These are phyloP conservation scores for Pilatotrama ljubarskyi DNA, from an alignment of 768 basidiomycete species.

Conservation along the genomic window DNA sequence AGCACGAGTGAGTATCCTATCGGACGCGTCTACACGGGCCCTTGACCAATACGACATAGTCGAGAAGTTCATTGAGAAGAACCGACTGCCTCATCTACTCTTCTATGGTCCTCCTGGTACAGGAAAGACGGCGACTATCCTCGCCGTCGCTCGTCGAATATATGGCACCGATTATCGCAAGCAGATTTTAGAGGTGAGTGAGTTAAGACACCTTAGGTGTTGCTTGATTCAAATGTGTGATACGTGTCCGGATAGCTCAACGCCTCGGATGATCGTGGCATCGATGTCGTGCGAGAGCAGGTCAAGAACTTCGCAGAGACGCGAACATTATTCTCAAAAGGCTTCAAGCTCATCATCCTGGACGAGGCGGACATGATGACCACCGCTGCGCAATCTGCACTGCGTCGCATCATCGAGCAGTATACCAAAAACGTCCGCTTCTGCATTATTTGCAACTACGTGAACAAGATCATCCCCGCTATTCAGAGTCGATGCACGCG, in stretches of 20 bases:
- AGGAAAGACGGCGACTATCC: slow-evolving; percentile 96
- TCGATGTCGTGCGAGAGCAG: slow-evolving; percentile 97
- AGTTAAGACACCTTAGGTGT: neutral
- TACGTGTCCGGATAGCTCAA: slow-evolving; percentile 68
- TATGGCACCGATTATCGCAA: slow-evolving; percentile 86
- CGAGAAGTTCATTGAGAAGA: slow-evolving; percentile 95
- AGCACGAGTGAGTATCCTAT: slow-evolving; percentile 70
- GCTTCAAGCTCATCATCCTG: slow-evolving; percentile 96
- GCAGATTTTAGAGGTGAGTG: slow-evolving; percentile 86
- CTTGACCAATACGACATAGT: slow-evolving; percentile 48
- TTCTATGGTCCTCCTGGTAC: slow-evolving; percentile 99
- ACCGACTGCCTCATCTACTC: slow-evolving; percentile 88
- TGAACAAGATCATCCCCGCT: slow-evolving; percentile 98
- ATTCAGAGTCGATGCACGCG: slow-evolving; percentile 98
- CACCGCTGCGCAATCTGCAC: slow-evolving; percentile 91
- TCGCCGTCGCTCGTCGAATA: slow-evolving; percentile 93
- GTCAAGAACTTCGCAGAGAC: slow-evolving; percentile 99
- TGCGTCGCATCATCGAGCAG: slow-evolving; percentile 96
- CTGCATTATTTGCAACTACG: slow-evolving; percentile 99
- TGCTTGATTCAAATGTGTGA: neutral
- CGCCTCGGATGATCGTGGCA: slow-evolving; percentile 97
- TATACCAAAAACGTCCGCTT: slow-evolving; percentile 99
- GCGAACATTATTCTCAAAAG: slow-evolving; percentile 85
- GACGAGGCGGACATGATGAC: slow-evolving; percentile 99
- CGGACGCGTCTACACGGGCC: neutral